Evolutionary conservation across 1,284 basidiomycete genomes (phyloP), one percentile per base, ranked within the genome.

Genomic region (Leccinum ponderosum): DNA sequence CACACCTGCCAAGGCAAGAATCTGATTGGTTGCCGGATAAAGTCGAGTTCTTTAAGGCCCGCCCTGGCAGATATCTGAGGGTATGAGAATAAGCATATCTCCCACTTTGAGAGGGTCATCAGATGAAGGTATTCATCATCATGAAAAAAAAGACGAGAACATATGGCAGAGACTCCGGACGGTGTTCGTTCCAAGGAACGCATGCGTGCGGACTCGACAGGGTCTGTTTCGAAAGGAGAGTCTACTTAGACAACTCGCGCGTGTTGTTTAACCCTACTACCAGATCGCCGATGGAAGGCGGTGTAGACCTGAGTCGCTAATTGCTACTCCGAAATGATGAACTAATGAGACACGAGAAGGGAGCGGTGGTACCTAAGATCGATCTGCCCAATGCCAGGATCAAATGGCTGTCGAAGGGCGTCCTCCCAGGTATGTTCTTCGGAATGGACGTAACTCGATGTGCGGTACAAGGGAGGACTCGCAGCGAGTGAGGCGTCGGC

Each of bases 1-100:
- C 80, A 70, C 70, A 93, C 81, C 68, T 92, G 89, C 4, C 86
- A 80, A 11, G 90, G 90, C 0, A 92, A 75, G 69, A 83, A 88
- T 55, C 69, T 68, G 1, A 93, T 73, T 75, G 73, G 71, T 93
- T 92, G 59, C 80, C 79, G 0, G 85, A 79, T 3, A 33, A 93
- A 67, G 63, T 90, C 88, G 11, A 92, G 78, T 50, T 85, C 82
- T 42, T 78, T 76, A 2, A 93, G 78, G 53, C 82, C 82, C 2
- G 68, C 75, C 7, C 8, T 75, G 75, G 12, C 72, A 76, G 50
- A 92, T 87, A 58, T 89, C 87, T 0, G 90, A 84, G 2, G 90
- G 90, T n/a, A 92, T 69, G 50, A 75, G 75, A 0, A 74, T 79
- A 6, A 92, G 73, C 4, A 68, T 66, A 67, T 92, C 91, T 2